These are phyloP conservation scores for Fusarium sp. DNA, from an alignment of 2,329 filamentous ascomycete species.

Conservation along the genomic window DNA sequence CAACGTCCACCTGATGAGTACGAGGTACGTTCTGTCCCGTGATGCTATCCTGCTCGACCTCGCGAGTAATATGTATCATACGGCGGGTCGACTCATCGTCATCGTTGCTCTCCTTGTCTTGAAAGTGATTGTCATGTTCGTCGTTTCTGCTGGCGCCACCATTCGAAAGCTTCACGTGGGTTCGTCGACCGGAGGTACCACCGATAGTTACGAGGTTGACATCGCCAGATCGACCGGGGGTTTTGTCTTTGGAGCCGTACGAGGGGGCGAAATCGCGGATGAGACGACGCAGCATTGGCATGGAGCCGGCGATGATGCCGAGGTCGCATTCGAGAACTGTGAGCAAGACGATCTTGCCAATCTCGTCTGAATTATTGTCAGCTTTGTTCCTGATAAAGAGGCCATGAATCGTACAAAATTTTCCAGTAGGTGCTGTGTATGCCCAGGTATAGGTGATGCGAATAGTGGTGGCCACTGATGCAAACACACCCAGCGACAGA, in stretches of 20 bases:
- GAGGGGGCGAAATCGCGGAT: conserved; percentile 26
- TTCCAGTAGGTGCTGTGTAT: conserved; percentile 13
- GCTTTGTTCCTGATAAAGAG: not conserved
- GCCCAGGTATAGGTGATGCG: conserved; percentile 34
- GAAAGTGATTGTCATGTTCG: conserved; percentile 13
- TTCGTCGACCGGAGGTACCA: conserved; percentile 9
- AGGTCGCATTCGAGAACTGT: conserved; percentile 42
- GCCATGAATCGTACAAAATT: not conserved
- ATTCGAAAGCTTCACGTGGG: conserved; percentile 23
- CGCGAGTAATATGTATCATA: conserved; percentile 33
- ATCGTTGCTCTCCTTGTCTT: conserved; percentile 31
- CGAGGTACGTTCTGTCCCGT: not conserved
- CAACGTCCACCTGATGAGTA: not conserved
- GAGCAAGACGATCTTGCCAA: conserved; percentile 39
- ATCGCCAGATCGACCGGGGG: conserved; percentile 19
- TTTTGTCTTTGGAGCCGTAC: conserved; percentile 13
- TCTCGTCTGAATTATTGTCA: conserved; percentile 14
- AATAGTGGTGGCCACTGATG: conserved; percentile 34
- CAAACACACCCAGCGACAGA: conserved; percentile 24
- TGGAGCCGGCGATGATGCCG: conserved; percentile 42
- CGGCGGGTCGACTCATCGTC: conserved; percentile 27
- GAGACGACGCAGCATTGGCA: conserved; percentile 41
- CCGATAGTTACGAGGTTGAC: conserved; percentile 32
- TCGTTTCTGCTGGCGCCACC: conserved; percentile 8
- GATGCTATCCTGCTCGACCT: conserved; percentile 26